Base-by-base conservation (phyloP, 345 rosid species). In the Citrus glauca region DNA sequence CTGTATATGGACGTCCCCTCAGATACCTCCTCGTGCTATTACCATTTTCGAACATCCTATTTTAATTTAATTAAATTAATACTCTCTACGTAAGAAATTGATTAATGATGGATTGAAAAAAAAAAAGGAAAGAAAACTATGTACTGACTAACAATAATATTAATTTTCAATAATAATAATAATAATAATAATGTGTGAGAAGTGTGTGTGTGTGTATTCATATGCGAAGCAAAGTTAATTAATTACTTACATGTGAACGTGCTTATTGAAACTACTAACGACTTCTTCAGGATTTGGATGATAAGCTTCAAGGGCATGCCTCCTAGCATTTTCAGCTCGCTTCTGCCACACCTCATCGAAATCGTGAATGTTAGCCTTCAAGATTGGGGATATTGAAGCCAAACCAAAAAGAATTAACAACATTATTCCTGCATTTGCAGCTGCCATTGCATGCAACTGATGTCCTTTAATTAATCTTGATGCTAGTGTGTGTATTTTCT, bases 321-420 rank as follows among this genome's bases (percentile, higher is more conserved):
- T 35, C 75, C 0, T n/a, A 45, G 93, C 88, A 6, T 79, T 69
- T 66, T 50, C 40, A 0, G 83, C 85, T 20, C 86, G 82, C 16
- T 79, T 67, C 71, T 71, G 66, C 89, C 88, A 87, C 27, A 76
- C 71, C 59, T 85, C 87, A 57, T 89, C 89, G n/a, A 77, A 76
- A 14, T 82, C 76, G 4, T 5, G 59, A 69, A 82, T 78, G 37
- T 82, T 45, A 20, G 84, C 90, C 53, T 71, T 19, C 9, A 66
- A 33, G 19, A 40, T 68, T 5, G 80, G 82, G 40, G 67, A 69
- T 40, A 62, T 28, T 1, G 59, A 55, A 7, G 57, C 76, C 30
- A 84, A 48, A 53, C 69, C 38, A 57, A 81, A 27, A 25, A 81
- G 33, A 66, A 61, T 20, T 59, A 77, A 17, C 69, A 69, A 50